Percentiles rank a stretch among this genome's conserved stretches.
Evolutionary conservation across 768 basidiomycete genomes (phyloP).

Genomic region (Hygrocybe coccinea): DNA sequence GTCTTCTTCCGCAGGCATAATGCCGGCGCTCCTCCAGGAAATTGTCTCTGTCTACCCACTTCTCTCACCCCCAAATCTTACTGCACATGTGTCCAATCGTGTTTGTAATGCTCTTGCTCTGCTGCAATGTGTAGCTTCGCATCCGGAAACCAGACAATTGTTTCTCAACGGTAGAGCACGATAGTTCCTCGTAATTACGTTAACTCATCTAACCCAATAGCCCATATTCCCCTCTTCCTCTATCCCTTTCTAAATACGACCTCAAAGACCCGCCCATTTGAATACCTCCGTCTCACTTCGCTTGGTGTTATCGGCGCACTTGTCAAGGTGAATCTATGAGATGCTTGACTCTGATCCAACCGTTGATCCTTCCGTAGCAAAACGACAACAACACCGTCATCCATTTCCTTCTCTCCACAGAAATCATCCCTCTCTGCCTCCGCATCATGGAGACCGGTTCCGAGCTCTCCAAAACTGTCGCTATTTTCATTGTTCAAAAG

Average conservation of each 20-base stretch:
- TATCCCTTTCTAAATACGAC: conserved; percentile 99
- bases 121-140: conserved; percentile 96
- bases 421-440: conserved; percentile 98
- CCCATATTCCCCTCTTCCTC: conserved; percentile 96
- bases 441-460: conserved; percentile 99
- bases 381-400: conserved; percentile 99
- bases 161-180: conserved; percentile 80
- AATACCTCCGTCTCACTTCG: conserved; percentile 97
- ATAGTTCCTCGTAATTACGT: neutral
- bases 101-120: conserved; percentile 98
- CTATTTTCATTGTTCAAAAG: conserved; percentile 99
- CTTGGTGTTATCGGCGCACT: conserved; percentile 99
- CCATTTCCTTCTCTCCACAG: conserved; percentile 96
- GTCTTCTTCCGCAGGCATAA: conserved; percentile 70
- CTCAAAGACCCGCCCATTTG: conserved; percentile 98
- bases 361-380: conserved; percentile 53
- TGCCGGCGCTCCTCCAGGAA: conserved; percentile 95
- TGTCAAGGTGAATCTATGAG: conserved; percentile 67
- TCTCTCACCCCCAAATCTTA: conserved; percentile 90
- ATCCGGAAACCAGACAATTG: conserved; percentile 90
- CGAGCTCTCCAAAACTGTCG: conserved; percentile 96
- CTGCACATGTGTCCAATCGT: conserved; percentile 95
- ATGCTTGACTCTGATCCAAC: neutral
- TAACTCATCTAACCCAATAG: conserved; percentile 47
- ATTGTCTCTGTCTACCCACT: conserved; percentile 98